phyloP scores from a whole-genome alignment of 306 rosid genomes.

The Malus orientalis region DNA sequence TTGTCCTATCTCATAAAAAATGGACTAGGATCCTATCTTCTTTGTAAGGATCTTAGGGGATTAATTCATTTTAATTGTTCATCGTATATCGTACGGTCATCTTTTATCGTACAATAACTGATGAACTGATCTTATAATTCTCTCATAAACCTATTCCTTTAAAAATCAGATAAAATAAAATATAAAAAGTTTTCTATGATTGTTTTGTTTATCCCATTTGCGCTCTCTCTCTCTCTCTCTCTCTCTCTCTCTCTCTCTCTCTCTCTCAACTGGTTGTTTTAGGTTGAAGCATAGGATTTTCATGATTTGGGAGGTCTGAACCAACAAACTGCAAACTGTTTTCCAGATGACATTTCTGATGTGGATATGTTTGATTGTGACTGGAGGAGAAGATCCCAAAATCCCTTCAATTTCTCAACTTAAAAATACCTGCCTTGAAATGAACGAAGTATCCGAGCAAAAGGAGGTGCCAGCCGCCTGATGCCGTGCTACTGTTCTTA shows the following conservation, averaged over 20 bases:
- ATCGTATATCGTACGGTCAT: too few relatives aligned
- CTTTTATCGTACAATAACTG: too few relatives aligned
- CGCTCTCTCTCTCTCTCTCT: background rate
- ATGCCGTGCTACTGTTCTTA: constrained; percentile 24
- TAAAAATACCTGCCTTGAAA: constrained; percentile 26
- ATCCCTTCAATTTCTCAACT: constrained; percentile 8
- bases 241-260: background rate
- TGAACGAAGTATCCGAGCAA: constrained; percentile 28
- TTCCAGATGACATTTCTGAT: constrained; percentile 2
- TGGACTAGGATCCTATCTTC: too few relatives aligned
- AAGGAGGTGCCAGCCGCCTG: background rate
- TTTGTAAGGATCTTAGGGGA: too few relatives aligned
- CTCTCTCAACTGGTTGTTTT: constrained; percentile 14
- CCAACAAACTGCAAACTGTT: constrained; percentile 5
- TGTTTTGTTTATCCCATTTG: constrained; percentile 9
- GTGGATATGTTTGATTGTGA: background rate
- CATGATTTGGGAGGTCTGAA: constrained; percentile 29
- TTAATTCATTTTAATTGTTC: too few relatives aligned
- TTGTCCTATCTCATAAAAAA: constrained; percentile 15
- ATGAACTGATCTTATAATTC: too few relatives aligned
- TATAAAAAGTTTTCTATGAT: background rate
- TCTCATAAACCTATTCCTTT: too few relatives aligned
- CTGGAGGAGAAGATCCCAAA: constrained; percentile 11
- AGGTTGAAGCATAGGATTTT: constrained; percentile 33
- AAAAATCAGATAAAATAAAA: background rate